Evolutionary conservation across 495 filamentous ascomycete genomes (phyloP).

Genomic region (Aspergillus egyptiacus): DNA sequence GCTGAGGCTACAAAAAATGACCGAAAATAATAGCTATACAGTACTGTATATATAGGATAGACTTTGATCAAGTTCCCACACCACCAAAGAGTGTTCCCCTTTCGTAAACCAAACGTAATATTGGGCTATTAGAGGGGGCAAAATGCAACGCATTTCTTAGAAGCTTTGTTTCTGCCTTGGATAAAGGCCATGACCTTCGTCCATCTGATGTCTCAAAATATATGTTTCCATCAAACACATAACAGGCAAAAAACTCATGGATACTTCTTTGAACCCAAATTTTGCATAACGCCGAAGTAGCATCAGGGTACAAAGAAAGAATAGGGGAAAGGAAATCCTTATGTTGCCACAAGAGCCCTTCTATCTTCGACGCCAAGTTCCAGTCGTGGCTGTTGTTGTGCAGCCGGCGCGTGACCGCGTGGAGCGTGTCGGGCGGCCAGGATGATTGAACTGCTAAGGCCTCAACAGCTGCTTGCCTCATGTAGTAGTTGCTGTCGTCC

Average conservation of each 20-base stretch:
- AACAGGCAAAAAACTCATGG: constrained; percentile 3
- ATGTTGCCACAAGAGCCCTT: constrained; percentile 6
- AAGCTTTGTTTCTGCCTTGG: not conserved
- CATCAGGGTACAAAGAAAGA: not conserved
- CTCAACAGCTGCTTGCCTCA: not conserved
- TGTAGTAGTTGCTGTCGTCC: not conserved
- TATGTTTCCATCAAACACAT: not conserved
- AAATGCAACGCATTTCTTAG: not conserved
- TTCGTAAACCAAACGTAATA: not conserved
- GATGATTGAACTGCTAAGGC: not conserved
- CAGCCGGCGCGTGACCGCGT: not conserved
- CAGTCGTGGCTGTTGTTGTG: not conserved
- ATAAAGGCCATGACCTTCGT: not conserved
- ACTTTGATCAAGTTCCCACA: not conserved
- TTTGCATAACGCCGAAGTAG: not conserved
- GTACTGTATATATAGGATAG: too few relatives aligned
- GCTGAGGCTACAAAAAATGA: too few relatives aligned
- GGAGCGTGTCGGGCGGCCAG: not conserved
- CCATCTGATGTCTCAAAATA: constrained; percentile 5
- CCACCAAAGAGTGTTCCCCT: not conserved
- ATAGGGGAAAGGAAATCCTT: not conserved
- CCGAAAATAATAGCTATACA: constrained; percentile 1
- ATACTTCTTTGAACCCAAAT: not conserved
- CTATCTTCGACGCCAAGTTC: not conserved
- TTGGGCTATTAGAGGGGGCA: not conserved